phyloP scores from a whole-genome alignment of 139 green algal genomes.

The Yamagishiella unicocca region DNA sequence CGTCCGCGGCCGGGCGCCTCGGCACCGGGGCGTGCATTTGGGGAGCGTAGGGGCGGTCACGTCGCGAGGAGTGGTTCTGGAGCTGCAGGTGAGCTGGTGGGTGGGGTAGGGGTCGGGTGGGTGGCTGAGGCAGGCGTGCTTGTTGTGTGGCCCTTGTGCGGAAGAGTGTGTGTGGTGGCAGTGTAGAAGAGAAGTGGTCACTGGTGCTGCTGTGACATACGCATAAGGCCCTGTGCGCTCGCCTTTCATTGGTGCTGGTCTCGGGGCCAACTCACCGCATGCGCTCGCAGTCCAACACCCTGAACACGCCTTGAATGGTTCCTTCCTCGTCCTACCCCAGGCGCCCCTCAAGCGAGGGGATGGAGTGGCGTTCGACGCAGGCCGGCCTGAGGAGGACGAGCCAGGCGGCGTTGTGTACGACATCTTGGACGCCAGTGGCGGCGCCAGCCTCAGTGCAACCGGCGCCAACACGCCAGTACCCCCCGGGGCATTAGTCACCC shows the following conservation, averaged over 20 bases:
- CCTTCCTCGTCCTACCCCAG: not conserved
- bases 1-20: conserved; percentile 77
- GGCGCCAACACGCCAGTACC: not conserved
- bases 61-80: not conserved
- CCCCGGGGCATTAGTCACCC: conserved; percentile 40
- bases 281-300: too few species aligned
- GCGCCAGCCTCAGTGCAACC: not conserved
- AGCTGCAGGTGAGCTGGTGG: conserved; percentile 22
- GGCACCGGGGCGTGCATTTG: conserved; percentile 78
- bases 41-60: conserved; percentile 57
- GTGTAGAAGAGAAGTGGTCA: too few species aligned
- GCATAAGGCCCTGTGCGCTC: too few species aligned
- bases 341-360: conserved; percentile 73
- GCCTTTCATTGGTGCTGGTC: too few species aligned
- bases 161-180: too few species aligned
- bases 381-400: conserved; percentile 72
- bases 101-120: not conserved
- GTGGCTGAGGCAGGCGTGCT: not conserved
- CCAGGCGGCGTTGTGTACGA: conserved; percentile 67
- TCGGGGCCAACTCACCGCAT: too few species aligned
- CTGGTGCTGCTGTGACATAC: too few species aligned
- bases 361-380: conserved; percentile 86
- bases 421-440: not conserved
- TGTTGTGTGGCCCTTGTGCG: too few species aligned
- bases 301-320: too few species aligned